phyloP scores from a whole-genome alignment of 441 rosid species.

The Monsonia emarginata region DNA sequence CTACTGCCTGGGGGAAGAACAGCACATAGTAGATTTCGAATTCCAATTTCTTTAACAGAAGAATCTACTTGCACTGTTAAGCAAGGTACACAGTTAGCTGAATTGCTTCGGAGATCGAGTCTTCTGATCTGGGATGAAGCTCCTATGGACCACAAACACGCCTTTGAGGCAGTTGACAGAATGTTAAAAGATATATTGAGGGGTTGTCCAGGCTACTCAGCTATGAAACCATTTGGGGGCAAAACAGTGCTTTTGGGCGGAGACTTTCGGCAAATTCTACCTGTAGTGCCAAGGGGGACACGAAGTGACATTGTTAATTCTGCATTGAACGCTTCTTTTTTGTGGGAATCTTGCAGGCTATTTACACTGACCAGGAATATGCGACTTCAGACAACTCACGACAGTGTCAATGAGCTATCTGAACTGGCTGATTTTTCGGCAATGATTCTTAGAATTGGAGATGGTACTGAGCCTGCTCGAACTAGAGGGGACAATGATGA shows the following conservation, averaged over 20 bases:
- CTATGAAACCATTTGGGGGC: slow-evolving; percentile 8
- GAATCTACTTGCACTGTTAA: neutral
- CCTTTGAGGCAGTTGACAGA: slow-evolving; percentile 12
- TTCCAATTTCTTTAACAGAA: neutral
- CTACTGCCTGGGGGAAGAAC: neutral
- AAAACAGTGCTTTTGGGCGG: neutral
- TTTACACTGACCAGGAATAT: neutral
- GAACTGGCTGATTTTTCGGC: neutral
- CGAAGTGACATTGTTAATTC: neutral
- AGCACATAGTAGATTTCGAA: neutral
- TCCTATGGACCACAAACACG: neutral
- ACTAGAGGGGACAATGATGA: neutral
- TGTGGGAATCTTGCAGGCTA: slow-evolving; percentile 3
- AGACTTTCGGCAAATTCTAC: slow-evolving; percentile 16
- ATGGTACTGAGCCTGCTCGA: neutral
- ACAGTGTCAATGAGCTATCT: no score
- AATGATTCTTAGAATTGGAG: neutral
- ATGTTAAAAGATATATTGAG: neutral
- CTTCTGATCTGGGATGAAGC: slow-evolving; percentile 14
- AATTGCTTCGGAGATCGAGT: neutral
- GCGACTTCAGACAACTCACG: neutral
- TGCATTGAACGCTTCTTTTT: neutral
- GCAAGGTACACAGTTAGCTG: neutral
- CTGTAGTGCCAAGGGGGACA: neutral
- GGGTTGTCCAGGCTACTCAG: neutral